Base-by-base conservation (phyloP, 495 filamentous ascomycete genomes). In the Cladorrhinum samala region DNA sequence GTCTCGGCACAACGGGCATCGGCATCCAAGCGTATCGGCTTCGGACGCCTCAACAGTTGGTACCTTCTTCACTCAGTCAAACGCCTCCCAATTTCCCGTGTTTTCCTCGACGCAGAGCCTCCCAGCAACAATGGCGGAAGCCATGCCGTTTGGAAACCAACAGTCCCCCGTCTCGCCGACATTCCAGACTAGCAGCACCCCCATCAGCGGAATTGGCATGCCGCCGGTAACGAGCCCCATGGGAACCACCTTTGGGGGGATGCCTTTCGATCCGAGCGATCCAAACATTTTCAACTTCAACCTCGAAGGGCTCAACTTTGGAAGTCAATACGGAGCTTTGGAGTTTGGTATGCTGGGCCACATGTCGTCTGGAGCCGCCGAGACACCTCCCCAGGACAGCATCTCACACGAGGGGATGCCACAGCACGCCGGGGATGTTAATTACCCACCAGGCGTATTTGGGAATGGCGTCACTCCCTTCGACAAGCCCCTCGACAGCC, bases 261-360 rank as follows among this genome's bases (percentile, higher is more conserved):
- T 83, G 9, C 73, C 91, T 21, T 93, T 95, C 66, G 91, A 96
- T 60, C 88, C 90, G 1, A 90, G 85, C 60, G 91, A 96, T 67
- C 88, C 91, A 7, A 86, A 88, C 1, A 68, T 95, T 42, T 95
- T 91, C 74, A 95, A 95, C 64, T 95, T 95, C 64, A 89, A 96
- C 65, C 77, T 95, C 2, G 89, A 93, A 30, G 89, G 89, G 46
- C 77, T 95, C 60, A 95, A 96, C 67, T 98, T 97, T 63, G 91
- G 89, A 44, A 96, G 92, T 62, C 88, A 92, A 27, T 98, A 96
- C 60, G 91, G 89, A 53, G 91, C 89, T 25, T 68, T 94, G 53
- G 93, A 98, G 66, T 95, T 96, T 62, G 84, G 88, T 18, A 95
- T 95, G 82, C 82, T 98, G 3, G 88, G 88, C 17, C 91, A 96